These are phyloP conservation scores for Fusarium papillatum DNA, from an alignment of 2,329 filamentous ascomycete genomes.

Conservation along the genomic window DNA sequence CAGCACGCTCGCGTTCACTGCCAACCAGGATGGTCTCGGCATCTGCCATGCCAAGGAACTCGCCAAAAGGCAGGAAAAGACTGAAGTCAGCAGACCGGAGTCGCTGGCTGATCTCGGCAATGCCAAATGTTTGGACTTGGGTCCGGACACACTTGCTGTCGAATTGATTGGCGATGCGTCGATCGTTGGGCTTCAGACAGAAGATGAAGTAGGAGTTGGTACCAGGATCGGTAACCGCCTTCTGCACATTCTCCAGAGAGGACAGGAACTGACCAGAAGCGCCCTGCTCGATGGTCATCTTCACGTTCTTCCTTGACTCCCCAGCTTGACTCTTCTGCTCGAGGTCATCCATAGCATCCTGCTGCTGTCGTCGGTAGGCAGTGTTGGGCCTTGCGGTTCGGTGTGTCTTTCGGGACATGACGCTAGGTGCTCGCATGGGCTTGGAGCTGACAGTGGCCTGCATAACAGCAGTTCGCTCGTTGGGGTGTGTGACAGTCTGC, in stretches of 20 bases:
- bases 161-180: constrained; percentile 97
- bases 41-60: constrained; percentile 92
- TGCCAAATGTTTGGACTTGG: constrained; percentile 95
- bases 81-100: constrained; percentile 95
- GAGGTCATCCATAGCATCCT: constrained; percentile 60
- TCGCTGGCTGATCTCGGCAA: constrained; percentile 96
- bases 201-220: constrained; percentile 97
- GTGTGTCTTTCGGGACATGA: constrained; percentile 84
- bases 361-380: constrained; percentile 53
- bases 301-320: constrained; percentile 58
- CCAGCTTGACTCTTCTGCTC: constrained; percentile 64
- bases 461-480: constrained; percentile 91
- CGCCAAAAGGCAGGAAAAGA: constrained; percentile 93
- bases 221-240: constrained; percentile 84
- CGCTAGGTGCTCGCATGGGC: constrained; percentile 91
- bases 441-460: constrained; percentile 98
- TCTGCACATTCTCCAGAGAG: constrained; percentile 90
- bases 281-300: constrained; percentile 77
- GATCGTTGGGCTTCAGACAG: constrained; percentile 96
- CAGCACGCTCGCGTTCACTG: constrained; percentile 91
- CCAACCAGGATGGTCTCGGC: constrained; percentile 89
- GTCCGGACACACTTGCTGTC: constrained; percentile 98
- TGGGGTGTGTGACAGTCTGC: constrained; percentile 92
- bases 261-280: constrained; percentile 94
- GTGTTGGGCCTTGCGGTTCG: constrained; percentile 50